Evolutionary conservation across 169 alveolate genomes (phyloP).

Genomic region (Eimeria necatrix): DNA sequence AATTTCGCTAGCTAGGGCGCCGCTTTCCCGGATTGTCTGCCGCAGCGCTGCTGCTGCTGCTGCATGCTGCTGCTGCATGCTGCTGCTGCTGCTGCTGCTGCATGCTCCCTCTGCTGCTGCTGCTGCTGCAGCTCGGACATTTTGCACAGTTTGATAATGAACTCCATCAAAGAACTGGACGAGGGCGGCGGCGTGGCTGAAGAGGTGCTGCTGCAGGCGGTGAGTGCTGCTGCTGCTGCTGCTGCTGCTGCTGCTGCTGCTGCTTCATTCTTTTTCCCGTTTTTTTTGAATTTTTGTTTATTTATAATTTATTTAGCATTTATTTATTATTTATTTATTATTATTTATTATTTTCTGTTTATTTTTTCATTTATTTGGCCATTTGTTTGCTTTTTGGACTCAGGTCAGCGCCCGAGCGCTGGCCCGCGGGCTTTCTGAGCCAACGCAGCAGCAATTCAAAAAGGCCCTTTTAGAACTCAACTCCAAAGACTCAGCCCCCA

Average conservation of each 20-base stretch:
- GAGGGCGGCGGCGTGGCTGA: conserved; percentile 57
- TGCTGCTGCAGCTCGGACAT: not conserved
- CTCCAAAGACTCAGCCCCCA: conserved; percentile 42
- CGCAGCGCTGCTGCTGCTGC: not conserved
- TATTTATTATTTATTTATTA: not conserved
- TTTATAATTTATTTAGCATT: not conserved
- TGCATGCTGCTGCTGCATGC: not conserved
- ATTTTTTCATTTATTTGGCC: not conserved
- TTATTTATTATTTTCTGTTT: not conserved
- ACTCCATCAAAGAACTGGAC: conserved; percentile 4
- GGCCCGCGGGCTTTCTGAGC: not conserved
- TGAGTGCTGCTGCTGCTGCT: too few relatives aligned
- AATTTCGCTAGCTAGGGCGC: too few relatives aligned
- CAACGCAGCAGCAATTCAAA: not conserved
- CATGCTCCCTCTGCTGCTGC: not conserved
- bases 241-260: too few relatives aligned
- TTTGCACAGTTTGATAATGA: conserved; percentile 2
- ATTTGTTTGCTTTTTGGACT: not conserved
- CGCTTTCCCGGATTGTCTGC: not conserved
- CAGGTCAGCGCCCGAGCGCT: conserved; percentile 33
- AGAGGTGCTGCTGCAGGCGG: conserved; percentile 36
- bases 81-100: not conserved
- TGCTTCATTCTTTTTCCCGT: not conserved
- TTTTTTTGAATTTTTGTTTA: not conserved
- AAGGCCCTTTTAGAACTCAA: not conserved